Evolutionary conservation across 1,284 basidiomycete genomes (phyloP), one percentile per base, ranked within the genome.

Genomic region (Pseudozyma tsukubaensis): DNA sequence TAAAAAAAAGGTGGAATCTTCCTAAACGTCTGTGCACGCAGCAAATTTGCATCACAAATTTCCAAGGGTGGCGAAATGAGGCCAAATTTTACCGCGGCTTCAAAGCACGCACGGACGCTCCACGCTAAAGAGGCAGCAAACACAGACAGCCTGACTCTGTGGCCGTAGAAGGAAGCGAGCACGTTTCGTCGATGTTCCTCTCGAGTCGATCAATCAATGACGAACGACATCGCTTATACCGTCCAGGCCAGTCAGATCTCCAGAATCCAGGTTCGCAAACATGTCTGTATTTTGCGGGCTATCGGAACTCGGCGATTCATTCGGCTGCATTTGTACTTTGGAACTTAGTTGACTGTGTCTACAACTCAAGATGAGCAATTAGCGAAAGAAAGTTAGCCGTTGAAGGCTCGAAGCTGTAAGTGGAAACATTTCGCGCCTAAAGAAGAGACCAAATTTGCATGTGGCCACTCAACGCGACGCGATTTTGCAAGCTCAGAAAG

Each of bases 1-100:
- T 52, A 52, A 52, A 59, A 24, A 49, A 61, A 59, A 44, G 35
- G 50, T 62, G 55, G 65, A 62, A 69, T 69, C 66, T 67, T 60
- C 64, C 42, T 36, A 21, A 19, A 42, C 44, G 56, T 59, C 59
- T 52, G 66, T 63, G 66, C 59, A 53, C 37, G 34, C 36, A 60
- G 35, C 49, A 36, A 6, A n/a, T 19, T 42, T n/a, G 21, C 50
- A 37, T 32, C 8, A 14, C 2, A 3, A 54, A 19, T 29, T 36
- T 49, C 45, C 54, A 8, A 50, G 29, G 42, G 64, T 66, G 57
- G 64, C 64, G 48, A 37, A 24, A 11, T 5, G 37, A 8, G 14
- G 37, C 8, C 37, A 39, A 39, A 39, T 39, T 39, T 39, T 39
- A 39, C 37, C 37, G 37, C 16, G 44, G 6, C 16, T 18, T 18